Percentiles rank a stretch among this genome's conserved stretches.
Conservation (phyloP, 2,329 filamentous ascomycete genomes). For the Fonsecaea monophora region DNA sequence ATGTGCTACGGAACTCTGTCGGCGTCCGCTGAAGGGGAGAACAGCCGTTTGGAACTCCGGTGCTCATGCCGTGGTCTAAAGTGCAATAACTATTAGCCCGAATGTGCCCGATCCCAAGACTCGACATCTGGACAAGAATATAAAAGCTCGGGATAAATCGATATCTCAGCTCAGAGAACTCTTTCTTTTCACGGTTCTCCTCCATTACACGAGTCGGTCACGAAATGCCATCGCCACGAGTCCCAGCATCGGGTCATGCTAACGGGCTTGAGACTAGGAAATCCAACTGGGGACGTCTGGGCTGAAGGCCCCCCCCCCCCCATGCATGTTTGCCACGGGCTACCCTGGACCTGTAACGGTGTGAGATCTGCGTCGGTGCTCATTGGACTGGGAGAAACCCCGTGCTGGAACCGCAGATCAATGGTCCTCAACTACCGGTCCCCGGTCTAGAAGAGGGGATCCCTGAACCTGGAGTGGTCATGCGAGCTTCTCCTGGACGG, state of each 20-base stretch:
- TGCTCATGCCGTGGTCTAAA: background rate
- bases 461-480: background rate
- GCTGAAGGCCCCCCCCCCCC: background rate
- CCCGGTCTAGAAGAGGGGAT: constrained; percentile 3
- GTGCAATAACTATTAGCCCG: constrained; percentile 16
- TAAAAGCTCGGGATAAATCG: constrained; percentile 25
- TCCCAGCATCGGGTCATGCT: background rate
- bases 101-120: constrained; percentile 7
- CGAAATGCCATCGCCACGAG: background rate
- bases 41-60: constrained; percentile 11
- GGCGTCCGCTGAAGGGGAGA: constrained; percentile 8
- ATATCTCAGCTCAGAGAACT: background rate
- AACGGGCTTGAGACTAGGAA: background rate
- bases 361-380: background rate
- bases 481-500: background rate
- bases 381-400: constrained; percentile 14
- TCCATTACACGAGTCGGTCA: background rate
- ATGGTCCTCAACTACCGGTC: background rate
- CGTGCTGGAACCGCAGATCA: constrained; percentile 1
- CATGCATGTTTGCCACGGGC: constrained; percentile 20
- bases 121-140: constrained; percentile 7
- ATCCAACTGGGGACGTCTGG: constrained; percentile 3
- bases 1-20: constrained; percentile 14
- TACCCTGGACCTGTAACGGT: background rate
- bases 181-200: background rate